Percentiles rank a stretch among this genome's conserved stretches.
Evolutionary conservation across 2,329 filamentous ascomycete species (phyloP).

Genomic region (Exophiala calicioides): DNA sequence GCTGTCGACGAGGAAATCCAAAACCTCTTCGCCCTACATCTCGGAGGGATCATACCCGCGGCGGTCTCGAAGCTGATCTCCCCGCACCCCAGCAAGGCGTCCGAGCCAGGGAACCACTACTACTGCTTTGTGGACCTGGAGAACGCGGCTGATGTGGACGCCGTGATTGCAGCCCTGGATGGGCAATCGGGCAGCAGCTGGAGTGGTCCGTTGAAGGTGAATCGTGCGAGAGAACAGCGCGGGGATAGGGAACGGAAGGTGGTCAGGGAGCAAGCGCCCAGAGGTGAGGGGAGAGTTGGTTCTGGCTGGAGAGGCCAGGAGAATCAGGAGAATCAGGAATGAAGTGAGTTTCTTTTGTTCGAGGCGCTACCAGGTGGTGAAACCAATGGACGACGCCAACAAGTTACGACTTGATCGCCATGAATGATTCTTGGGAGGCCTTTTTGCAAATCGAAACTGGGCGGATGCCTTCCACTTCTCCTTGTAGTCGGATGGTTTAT

Average conservation of each 20-base stretch:
- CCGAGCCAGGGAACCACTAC: constrained; percentile 58
- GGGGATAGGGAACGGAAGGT: constrained; percentile 20
- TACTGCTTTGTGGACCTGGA: constrained; percentile 68
- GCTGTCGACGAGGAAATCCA: constrained; percentile 46
- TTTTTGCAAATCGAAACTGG: no score
- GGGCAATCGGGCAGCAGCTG: constrained; percentile 43
- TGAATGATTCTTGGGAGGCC: no score
- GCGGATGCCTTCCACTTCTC: no score
- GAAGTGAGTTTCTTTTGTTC: no score
- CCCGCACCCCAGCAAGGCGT: constrained; percentile 57
- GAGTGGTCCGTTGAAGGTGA: constrained; percentile 42
- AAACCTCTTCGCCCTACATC: constrained; percentile 40
- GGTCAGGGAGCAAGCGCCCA: constrained; percentile 23
- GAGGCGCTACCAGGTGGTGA: no score
- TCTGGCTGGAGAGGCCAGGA: constrained; percentile 8
- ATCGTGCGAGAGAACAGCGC: constrained; percentile 41
- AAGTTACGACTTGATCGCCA: no score
- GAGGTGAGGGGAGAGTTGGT: constrained; percentile 4
- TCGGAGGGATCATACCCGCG: constrained; percentile 44
- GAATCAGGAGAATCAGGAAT: background rate
- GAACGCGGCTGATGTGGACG: constrained; percentile 55
- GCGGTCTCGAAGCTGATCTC: constrained; percentile 58
- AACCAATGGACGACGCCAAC: no score
- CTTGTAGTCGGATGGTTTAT: no score
- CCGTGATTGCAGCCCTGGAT: constrained; percentile 51